A percentile compares a stretch with the other conserved stretches of the same genome.
Conservation (phyloP, 805 yeast species). For the Yarrowia sp. region DNA sequence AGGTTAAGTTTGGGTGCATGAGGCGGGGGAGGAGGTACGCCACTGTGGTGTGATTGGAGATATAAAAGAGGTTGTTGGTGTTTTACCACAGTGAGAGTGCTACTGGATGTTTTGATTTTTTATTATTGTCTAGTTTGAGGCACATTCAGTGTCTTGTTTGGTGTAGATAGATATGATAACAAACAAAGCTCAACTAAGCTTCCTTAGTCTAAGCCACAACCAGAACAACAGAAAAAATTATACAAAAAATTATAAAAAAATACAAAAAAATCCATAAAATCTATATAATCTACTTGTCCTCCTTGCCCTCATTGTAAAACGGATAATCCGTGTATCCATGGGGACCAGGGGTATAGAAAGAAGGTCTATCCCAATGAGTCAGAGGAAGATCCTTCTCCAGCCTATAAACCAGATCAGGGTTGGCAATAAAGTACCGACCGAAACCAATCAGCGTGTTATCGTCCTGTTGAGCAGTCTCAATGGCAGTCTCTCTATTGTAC, state of each 20-base stretch:
- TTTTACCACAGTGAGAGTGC: too few relatives aligned
- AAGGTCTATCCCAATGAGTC: slow-evolving; percentile 47
- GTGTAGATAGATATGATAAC: too few relatives aligned
- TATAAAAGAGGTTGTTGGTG: too few relatives aligned
- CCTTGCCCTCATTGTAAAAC: not conserved
- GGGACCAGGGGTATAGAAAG: slow-evolving; percentile 47
- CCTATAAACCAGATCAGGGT: slow-evolving; percentile 54
- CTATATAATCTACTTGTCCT: not conserved
- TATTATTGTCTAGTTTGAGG: too few relatives aligned
- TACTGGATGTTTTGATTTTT: too few relatives aligned
- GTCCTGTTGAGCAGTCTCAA: slow-evolving; percentile 36
- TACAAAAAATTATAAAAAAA: too few relatives aligned
- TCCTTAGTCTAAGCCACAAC: too few relatives aligned
- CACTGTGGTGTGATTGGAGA: too few relatives aligned
- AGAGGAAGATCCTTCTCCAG: slow-evolving; percentile 45
- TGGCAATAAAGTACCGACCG: slow-evolving; percentile 53
- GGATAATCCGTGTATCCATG: slow-evolving; percentile 50
- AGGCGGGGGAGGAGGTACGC: not conserved
- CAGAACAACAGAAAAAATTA: too few relatives aligned
- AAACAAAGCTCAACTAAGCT: too few relatives aligned
- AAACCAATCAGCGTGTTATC: slow-evolving; percentile 39
- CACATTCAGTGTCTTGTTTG: too few relatives aligned
- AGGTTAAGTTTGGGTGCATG: not conserved
- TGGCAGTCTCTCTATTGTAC: slow-evolving; percentile 28
- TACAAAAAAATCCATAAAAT: too few relatives aligned